Base-by-base conservation (phyloP, 805 yeast genomes). In the Saccharomycopsis sp. region DNA sequence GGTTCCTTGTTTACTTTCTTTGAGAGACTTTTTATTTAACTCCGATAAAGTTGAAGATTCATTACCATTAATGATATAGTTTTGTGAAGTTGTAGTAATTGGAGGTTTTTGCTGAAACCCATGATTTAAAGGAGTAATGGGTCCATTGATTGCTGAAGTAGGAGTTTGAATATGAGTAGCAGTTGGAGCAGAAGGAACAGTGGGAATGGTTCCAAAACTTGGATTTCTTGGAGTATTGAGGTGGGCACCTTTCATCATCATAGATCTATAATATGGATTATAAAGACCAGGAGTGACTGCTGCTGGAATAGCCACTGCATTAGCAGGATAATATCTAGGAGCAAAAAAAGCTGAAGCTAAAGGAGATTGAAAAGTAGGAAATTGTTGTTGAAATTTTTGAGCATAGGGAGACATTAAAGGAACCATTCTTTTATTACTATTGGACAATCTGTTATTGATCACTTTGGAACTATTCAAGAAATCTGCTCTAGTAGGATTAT, bases 331-430 rank as follows among this genome's bases (percentile, higher is more conserved):
- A 25, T 45, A 45, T 37, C 49, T 31, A n/a, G 49, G 49, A 17
- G 49, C 49, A 31, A 42, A 39, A 18, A 25, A 40, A 3, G 49
- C 42, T 4, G 45, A 25, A 3, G 34, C 31, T 25, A 38, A 30
- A 12, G 45, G 41, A 4, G 40, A 36, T 9, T 23, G 36, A 10
- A 51, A 31, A 37, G 45, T 40, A 40, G 58, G 26, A 44, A 38
- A 31, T 17, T 10, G 30, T 5, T 44, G 36, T 33, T 44, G 33
- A 19, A 37, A 31, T 21, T 36, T 29, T 8, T 14, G 14, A 20
- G 9, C 14, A 25, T 31, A 37, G 8, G 41, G 36, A 5, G 39
- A 36, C 4, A 34, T 15, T 9, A 27, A 13, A 3, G 31, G 27
- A 5, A 23, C 27, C 34, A 20, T 14, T 3, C 23, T 21, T 6